Evolutionary conservation across 495 filamentous ascomycete genomes (phyloP).

Genomic region (Lepidopterella palustris): DNA sequence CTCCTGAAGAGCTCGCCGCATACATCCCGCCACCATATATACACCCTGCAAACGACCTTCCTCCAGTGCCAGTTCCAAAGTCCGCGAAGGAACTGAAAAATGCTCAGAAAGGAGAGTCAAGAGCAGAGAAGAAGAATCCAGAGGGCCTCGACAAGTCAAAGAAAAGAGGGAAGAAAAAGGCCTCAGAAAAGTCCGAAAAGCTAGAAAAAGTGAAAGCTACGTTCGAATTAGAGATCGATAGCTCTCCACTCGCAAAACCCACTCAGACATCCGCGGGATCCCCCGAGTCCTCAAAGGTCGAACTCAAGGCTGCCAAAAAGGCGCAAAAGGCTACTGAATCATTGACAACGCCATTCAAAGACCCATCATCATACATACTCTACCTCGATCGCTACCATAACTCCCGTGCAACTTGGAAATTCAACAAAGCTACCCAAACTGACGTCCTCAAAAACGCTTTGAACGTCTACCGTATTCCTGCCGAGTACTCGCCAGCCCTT

Average conservation of each 20-base stretch:
- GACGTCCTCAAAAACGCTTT: slow-evolving; percentile 76
- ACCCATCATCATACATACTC: slow-evolving; percentile 45
- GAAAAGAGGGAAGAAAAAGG: slow-evolving; percentile 9
- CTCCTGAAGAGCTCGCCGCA: slow-evolving; percentile 17
- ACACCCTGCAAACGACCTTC: slow-evolving; percentile 19
- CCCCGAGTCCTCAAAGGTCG: neutral
- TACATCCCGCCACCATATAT: slow-evolving; percentile 17
- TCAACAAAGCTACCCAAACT: slow-evolving; percentile 84
- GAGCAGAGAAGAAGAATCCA: too few species aligned
- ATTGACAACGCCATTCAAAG: slow-evolving; percentile 17
- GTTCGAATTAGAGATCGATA: slow-evolving; percentile 6
- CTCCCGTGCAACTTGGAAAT: slow-evolving; percentile 70
- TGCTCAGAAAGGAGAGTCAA: slow-evolving; percentile 2
- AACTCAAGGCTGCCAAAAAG: slow-evolving; percentile 9
- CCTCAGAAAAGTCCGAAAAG: too few species aligned
- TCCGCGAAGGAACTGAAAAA: slow-evolving; percentile 1
- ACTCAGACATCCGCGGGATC: neutral
- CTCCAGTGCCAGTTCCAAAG: neutral
- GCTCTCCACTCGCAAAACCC: neutral
- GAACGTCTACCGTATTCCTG: slow-evolving; percentile 22
- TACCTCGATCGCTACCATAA: slow-evolving; percentile 69
- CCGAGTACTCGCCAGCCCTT: slow-evolving; percentile 16
- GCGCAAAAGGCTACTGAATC: slow-evolving; percentile 3
- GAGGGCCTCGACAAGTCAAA: too few species aligned
- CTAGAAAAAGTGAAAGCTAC: slow-evolving; percentile 19